These are phyloP conservation scores for Xylariales sp. DNA, from an alignment of 2,329 filamentous ascomycete species.

Conservation along the genomic window DNA sequence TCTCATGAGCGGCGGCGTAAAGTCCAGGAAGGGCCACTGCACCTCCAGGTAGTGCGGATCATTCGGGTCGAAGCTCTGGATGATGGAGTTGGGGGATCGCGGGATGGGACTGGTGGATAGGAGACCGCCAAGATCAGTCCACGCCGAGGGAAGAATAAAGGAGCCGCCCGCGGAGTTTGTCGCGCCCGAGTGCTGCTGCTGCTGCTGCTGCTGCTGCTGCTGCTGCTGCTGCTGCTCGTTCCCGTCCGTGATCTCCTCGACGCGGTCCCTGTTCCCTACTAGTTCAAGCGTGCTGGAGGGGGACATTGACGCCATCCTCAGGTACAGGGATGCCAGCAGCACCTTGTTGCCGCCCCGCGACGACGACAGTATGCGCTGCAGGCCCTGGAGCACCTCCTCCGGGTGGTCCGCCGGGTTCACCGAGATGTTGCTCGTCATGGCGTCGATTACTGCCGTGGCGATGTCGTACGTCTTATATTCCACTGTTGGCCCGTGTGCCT, in stretches of 20 bases:
- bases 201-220: too few relatives aligned
- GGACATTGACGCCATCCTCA: constrained; percentile 9
- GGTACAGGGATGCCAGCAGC: constrained; percentile 22
- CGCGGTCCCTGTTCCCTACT: background rate
- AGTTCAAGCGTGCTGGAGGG: background rate
- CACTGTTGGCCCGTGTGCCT: constrained; percentile 44
- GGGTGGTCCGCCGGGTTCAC: constrained; percentile 18
- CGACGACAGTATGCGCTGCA: constrained; percentile 34
- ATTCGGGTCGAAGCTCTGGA: constrained; percentile 7
- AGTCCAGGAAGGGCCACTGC: constrained; percentile 9
- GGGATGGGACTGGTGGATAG: constrained; percentile 5
- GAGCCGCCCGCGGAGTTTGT: constrained; percentile 2
- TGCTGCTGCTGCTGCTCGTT: background rate
- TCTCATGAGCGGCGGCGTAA: constrained; percentile 8
- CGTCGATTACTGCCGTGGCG: constrained; percentile 38
- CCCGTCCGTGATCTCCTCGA: constrained; percentile 6
- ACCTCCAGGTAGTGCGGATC: constrained; percentile 10
- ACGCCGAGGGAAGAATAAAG: constrained; percentile 5
- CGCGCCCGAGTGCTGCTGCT: too few relatives aligned
- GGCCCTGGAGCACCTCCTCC: constrained; percentile 28
- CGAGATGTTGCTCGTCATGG: constrained; percentile 23
- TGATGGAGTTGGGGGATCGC: constrained; percentile 3
- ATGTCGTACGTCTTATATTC: constrained; percentile 45
- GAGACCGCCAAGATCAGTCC: constrained; percentile 10
- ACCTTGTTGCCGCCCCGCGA: constrained; percentile 38